phyloP scores from a whole-genome alignment of 169 alveolate genomes.

The Eimeria falciformis region DNA sequence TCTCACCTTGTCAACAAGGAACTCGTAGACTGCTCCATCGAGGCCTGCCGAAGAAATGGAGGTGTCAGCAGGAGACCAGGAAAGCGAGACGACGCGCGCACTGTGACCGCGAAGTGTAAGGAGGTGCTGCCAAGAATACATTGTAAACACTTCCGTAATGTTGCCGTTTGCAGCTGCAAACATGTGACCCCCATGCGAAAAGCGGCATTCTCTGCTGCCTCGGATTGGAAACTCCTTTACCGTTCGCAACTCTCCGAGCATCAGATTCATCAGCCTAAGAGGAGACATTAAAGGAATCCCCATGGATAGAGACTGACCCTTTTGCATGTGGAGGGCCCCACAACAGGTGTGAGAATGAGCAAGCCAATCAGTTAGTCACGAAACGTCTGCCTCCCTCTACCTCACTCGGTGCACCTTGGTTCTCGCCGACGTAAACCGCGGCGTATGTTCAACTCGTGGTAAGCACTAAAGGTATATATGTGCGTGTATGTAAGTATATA shows the following conservation, averaged over 20 bases:
- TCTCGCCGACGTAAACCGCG: too few species aligned
- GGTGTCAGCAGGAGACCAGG: conserved; percentile 94
- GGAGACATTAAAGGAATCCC: conserved; percentile 84
- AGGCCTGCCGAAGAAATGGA: conserved; percentile 91
- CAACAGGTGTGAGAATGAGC: too few species aligned
- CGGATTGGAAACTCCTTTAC: conserved; percentile 91
- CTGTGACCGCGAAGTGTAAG: conserved; percentile 88
- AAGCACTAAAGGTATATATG: too few species aligned
- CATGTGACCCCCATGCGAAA: conserved; percentile 94
- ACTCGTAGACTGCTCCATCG: conserved; percentile 92
- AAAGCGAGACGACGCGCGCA: conserved; percentile 90
- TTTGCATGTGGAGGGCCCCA: too few species aligned
- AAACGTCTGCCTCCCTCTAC: too few species aligned
- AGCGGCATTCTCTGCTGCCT: conserved; percentile 91
- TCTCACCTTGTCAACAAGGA: conserved; percentile 67
- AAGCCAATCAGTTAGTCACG: too few species aligned
- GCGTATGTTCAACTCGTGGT: too few species aligned
- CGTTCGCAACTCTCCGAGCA: conserved; percentile 89
- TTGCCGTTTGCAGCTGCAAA: conserved; percentile 93
- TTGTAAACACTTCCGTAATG: conserved; percentile 89
- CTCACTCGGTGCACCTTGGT: too few species aligned
- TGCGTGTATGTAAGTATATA: not conserved
- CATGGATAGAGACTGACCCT: too few species aligned
- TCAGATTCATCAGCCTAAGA: conserved; percentile 87
- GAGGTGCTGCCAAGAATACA: conserved; percentile 92